phyloP scores from a whole-genome alignment of 2,329 filamentous ascomycete genomes.

The Diaporthe sp. region DNA sequence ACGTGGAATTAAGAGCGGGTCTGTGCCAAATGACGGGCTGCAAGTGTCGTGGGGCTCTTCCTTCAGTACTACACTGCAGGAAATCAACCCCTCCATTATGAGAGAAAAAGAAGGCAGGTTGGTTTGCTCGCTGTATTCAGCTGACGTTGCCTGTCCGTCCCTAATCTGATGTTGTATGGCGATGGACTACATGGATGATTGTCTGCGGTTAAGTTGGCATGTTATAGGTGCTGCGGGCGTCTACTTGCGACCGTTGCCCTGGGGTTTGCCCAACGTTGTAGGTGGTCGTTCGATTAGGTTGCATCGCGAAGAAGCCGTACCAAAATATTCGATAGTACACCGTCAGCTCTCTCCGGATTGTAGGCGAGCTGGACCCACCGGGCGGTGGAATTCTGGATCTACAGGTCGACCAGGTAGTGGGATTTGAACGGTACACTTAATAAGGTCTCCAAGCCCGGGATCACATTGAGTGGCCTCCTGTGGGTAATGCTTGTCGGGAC shows the following conservation, averaged over 20 bases:
- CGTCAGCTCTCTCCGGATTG: slow-evolving; percentile 20
- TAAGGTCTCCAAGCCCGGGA: slow-evolving; percentile 1
- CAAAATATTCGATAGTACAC: slow-evolving; percentile 5
- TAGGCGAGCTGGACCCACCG: slow-evolving; percentile 20
- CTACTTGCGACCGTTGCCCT: neutral
- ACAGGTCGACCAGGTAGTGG: neutral
- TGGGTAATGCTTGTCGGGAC: slow-evolving; percentile 4
- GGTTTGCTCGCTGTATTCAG: too few relatives aligned
- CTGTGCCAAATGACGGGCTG: slow-evolving; percentile 39
- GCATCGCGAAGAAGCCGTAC: slow-evolving; percentile 8
- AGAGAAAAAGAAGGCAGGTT: neutral
- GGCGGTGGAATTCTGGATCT: neutral
- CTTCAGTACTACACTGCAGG: slow-evolving; percentile 22
- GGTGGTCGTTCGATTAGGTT: neutral
- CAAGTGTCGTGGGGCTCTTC: slow-evolving; percentile 22
- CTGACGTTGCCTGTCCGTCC: neutral
- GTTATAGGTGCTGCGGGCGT: neutral
- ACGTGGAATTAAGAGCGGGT: slow-evolving; percentile 38
- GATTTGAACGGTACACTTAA: slow-evolving; percentile 26
- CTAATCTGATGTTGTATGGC: neutral
- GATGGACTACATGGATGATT: neutral
- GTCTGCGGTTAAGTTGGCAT: neutral
- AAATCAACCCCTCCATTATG: slow-evolving; percentile 12
- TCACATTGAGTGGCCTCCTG: neutral
- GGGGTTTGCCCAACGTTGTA: neutral